These are phyloP conservation scores for Nemania bipapillata DNA, from an alignment of 2,329 filamentous ascomycete genomes.

Conservation along the genomic window DNA sequence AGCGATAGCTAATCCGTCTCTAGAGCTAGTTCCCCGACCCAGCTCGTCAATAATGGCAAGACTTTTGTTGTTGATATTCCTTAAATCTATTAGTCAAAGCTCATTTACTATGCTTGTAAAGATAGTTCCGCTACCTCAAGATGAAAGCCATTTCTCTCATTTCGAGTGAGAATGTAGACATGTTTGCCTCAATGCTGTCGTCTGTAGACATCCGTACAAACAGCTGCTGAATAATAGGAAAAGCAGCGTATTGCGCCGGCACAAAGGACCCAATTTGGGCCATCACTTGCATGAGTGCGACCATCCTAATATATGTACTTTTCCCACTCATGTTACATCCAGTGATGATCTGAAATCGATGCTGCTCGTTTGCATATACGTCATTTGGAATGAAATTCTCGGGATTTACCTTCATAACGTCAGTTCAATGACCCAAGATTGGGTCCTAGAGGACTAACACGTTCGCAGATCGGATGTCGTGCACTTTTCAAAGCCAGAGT, in stretches of 20 bases:
- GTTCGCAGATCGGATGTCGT: slow-evolving; percentile 82
- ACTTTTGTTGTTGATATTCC: slow-evolving; percentile 79
- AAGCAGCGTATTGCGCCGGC: slow-evolving; percentile 82
- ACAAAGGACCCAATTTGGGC: slow-evolving; percentile 92
- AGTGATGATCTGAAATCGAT: slow-evolving; percentile 90
- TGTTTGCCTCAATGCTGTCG: slow-evolving; percentile 87
- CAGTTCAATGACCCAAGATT: slow-evolving; percentile 13
- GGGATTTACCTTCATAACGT: slow-evolving; percentile 63
- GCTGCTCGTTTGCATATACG: slow-evolving; percentile 82
- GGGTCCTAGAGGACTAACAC: slow-evolving; percentile 52
- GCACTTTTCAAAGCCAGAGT: slow-evolving; percentile 78
- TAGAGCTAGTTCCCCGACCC: slow-evolving; percentile 87
- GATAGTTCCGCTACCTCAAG: slow-evolving; percentile 66
- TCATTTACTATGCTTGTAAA: too few relatives aligned
- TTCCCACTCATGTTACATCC: slow-evolving; percentile 99
- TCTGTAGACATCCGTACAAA: slow-evolving; percentile 90
- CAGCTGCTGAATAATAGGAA: slow-evolving; percentile 82
- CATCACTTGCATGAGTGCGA: slow-evolving; percentile 90
- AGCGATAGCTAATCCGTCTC: slow-evolving; percentile 88
- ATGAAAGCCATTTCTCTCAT: slow-evolving; percentile 98
- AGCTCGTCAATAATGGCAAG: slow-evolving; percentile 91
- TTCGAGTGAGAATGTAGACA: slow-evolving; percentile 92
- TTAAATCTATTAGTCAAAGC: too few relatives aligned
- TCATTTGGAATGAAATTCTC: slow-evolving; percentile 86
- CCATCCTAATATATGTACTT: slow-evolving; percentile 89